These are phyloP conservation scores for Bipolaris victoriae DNA, from an alignment of 2,329 filamentous ascomycete species.

Conservation along the genomic window DNA sequence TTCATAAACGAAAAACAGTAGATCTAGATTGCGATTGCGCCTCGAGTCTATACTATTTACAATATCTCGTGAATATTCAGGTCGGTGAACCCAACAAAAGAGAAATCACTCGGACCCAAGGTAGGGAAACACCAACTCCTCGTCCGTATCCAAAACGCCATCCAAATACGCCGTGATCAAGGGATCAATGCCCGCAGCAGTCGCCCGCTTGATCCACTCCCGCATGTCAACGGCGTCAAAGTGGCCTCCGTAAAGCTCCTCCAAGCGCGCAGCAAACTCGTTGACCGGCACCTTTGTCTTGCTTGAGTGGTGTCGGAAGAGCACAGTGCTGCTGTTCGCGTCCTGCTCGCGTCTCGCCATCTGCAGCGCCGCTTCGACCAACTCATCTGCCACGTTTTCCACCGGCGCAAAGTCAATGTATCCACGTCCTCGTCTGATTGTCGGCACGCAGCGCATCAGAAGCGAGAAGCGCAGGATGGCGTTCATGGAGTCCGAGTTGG, in stretches of 20 bases:
- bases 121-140: background rate
- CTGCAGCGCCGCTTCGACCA: no score
- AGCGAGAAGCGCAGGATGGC: background rate
- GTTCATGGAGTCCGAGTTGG: background rate
- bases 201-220: background rate
- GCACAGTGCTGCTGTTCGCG: background rate
- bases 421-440: background rate
- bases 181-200: background rate
- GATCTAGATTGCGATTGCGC: no score
- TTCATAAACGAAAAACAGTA: no score
- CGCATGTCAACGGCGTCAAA: background rate
- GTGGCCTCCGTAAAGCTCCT: background rate
- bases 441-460: background rate
- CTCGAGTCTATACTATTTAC: no score
- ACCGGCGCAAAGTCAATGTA: background rate
- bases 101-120: background rate
- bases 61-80: no score
- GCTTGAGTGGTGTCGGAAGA: background rate
- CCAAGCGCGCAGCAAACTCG: background rate
- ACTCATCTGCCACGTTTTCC: background rate
- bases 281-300: background rate
- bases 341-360: no score
- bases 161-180: conserved; percentile 1
- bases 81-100: no score
- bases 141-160: background rate